phyloP scores from a whole-genome alignment of 345 rosid species.

The Laguncularia racemosa region DNA sequence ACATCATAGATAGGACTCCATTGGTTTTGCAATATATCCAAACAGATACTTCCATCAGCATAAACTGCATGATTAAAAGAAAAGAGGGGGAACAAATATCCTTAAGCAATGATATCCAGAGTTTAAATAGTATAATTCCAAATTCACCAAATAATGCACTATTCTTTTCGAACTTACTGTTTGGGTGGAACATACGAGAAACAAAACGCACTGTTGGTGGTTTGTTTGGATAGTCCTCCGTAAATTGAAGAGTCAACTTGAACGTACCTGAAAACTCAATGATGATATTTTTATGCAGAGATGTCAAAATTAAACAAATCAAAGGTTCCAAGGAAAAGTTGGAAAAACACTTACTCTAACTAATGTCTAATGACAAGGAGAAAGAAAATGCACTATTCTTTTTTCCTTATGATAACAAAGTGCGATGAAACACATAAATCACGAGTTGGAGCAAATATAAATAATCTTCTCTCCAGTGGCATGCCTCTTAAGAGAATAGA shows the following conservation, averaged over 20 bases:
- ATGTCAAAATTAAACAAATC: not conserved
- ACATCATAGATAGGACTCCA: conserved; percentile 99
- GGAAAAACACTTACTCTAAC: too few relatives aligned
- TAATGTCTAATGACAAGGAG: too few relatives aligned
- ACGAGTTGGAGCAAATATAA: too few relatives aligned
- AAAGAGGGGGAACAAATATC: not conserved
- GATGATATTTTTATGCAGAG: not conserved
- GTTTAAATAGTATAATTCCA: not conserved
- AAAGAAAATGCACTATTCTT: too few relatives aligned
- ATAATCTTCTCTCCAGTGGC: too few relatives aligned
- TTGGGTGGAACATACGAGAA: conserved; percentile 56
- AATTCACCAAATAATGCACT: too few relatives aligned
- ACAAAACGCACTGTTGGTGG: conserved; percentile 54
- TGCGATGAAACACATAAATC: too few relatives aligned
- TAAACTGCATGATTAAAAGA: conserved; percentile 42
- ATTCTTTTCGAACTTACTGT: conserved; percentile 27
- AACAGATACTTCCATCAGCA: conserved; percentile 96
- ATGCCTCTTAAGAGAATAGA: too few relatives aligned
- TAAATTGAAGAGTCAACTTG: conserved; percentile 49
- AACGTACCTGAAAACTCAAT: conserved; percentile 39
- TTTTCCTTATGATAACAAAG: too few relatives aligned
- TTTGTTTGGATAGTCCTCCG: conserved; percentile 57
- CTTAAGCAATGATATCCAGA: not conserved
- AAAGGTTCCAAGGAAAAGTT: too few relatives aligned
- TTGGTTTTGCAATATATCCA: conserved; percentile 92